Evolutionary conservation across 2,329 filamentous ascomycete genomes (phyloP).

Genomic region (Davidsoniella eucalypti): DNA sequence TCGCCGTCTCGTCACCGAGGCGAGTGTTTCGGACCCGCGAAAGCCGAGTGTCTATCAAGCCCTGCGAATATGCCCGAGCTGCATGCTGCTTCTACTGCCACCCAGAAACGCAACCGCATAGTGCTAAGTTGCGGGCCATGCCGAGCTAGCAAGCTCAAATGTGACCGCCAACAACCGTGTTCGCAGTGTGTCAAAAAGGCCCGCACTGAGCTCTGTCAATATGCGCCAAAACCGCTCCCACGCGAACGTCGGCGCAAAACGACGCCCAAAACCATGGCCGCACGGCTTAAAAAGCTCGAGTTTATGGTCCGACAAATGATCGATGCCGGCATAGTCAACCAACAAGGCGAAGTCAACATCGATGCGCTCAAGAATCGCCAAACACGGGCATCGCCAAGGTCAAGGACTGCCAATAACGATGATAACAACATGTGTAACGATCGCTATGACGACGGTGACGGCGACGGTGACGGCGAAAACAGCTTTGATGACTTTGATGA

Average conservation of each 20-base stretch:
- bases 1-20: too few relatives aligned
- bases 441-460: not conserved
- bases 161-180: constrained; percentile 36
- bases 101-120: constrained; percentile 30
- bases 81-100: too few relatives aligned
- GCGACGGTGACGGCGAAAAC: not conserved
- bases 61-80: too few relatives aligned
- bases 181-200: constrained; percentile 35
- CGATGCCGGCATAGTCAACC: constrained; percentile 21
- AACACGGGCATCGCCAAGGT: not conserved
- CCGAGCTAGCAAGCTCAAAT: constrained; percentile 38
- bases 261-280: constrained; percentile 29
- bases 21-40: too few relatives aligned
- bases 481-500: not conserved
- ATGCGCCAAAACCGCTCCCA: constrained; percentile 30
- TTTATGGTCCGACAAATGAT: constrained; percentile 41
- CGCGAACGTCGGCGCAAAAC: constrained; percentile 14
- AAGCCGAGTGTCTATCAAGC: too few relatives aligned
- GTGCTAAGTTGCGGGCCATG: constrained; percentile 37
- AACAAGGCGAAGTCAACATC: constrained; percentile 1
- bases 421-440: not conserved
- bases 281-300: constrained; percentile 37
- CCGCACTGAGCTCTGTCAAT: constrained; percentile 28
- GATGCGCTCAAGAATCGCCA: not conserved
- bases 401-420: not conserved